These are phyloP conservation scores for Torrubiella hemipterigena DNA, from an alignment of 2,329 filamentous ascomycete species.

Conservation along the genomic window DNA sequence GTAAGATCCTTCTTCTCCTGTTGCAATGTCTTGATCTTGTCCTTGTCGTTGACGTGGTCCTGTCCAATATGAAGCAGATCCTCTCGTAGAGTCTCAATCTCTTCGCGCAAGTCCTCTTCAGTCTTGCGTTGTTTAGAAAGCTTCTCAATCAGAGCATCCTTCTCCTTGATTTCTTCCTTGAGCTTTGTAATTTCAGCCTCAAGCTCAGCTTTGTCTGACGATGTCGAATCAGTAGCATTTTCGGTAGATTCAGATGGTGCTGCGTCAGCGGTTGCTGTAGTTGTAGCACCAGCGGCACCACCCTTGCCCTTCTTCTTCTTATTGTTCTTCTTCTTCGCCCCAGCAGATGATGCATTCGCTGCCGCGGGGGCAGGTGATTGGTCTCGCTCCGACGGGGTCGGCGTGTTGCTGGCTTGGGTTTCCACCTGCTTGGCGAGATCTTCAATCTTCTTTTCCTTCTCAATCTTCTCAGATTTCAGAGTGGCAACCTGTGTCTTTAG, in stretches of 20 bases:
- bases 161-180: constrained; percentile 44
- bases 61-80: constrained; percentile 69
- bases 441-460: constrained; percentile 20
- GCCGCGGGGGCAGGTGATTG: constrained; percentile 14
- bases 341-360: constrained; percentile 11
- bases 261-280: constrained; percentile 20
- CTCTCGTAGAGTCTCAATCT: constrained; percentile 74
- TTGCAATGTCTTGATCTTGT: constrained; percentile 59
- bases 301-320: constrained; percentile 86
- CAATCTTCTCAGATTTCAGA: constrained; percentile 19
- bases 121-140: constrained; percentile 59
- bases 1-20: constrained; percentile 56
- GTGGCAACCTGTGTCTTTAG: constrained; percentile 23
- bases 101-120: constrained; percentile 69
- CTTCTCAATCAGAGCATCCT: constrained; percentile 60
- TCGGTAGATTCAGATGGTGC: constrained; percentile 24
- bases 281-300: constrained; percentile 24
- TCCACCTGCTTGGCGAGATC: constrained; percentile 34
- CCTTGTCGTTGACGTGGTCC: constrained; percentile 73
- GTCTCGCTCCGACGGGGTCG: constrained; percentile 11
- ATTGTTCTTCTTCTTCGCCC: constrained; percentile 57
- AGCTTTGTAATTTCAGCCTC: constrained; percentile 37
- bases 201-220: constrained; percentile 24
- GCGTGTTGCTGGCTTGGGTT: constrained; percentile 9
- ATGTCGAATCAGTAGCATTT: constrained; percentile 16